Conservation (phyloP, 257 asterid genomes). For the Plectranthus barbatus region DNA sequence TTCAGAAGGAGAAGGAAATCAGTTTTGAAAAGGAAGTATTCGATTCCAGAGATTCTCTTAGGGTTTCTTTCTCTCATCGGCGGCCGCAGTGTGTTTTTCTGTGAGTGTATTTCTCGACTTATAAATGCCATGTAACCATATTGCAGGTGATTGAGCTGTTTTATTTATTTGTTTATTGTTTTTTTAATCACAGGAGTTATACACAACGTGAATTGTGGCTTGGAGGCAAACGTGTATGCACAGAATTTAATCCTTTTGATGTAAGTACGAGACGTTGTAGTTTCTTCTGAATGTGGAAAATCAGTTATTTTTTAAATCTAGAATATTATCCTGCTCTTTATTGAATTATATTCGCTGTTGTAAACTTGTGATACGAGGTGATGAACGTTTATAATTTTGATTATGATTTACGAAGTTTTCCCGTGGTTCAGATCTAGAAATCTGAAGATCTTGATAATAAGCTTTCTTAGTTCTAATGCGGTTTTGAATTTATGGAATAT, state of each 20-base stretch:
- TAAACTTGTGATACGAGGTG: neutral
- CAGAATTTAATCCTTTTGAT: neutral
- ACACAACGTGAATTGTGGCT: slow-evolving; percentile 10
- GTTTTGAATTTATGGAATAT: neutral
- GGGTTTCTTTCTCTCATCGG: slow-evolving; percentile 13
- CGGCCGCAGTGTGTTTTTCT: neutral
- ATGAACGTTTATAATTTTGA: neutral
- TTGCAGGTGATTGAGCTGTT: neutral
- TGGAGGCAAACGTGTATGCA: neutral
- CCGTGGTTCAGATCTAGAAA: slow-evolving; percentile 15
- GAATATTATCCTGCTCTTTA: neutral
- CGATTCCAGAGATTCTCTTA: neutral
- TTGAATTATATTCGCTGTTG: neutral
- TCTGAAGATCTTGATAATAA: neutral
- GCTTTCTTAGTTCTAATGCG: neutral
- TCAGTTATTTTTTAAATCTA: neutral
- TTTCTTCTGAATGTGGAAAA: neutral
- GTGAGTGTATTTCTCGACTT: neutral
- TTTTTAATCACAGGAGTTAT: slow-evolving; percentile 13
- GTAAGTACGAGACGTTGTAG: slow-evolving; percentile 2
- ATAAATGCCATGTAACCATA: neutral
- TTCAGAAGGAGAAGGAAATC: neutral
- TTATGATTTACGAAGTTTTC: neutral
- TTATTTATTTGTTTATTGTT: neutral
- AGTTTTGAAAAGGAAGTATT: neutral